Evolutionary conservation across 2,329 filamentous ascomycete species (phyloP), one percentile per base, ranked within the genome.

Genomic region (Aspergillus amoenus): DNA sequence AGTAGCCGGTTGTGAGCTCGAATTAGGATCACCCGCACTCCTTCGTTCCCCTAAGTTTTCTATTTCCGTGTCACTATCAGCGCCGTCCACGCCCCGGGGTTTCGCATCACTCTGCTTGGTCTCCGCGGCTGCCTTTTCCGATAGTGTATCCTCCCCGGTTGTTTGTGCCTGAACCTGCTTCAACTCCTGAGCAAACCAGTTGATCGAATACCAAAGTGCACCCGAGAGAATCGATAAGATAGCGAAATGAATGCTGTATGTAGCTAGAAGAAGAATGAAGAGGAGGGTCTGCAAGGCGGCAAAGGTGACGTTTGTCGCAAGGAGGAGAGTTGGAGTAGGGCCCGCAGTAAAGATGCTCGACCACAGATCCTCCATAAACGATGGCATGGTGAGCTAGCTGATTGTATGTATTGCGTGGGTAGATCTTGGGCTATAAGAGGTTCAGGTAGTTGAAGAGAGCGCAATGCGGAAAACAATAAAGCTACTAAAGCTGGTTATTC

Each of bases 331-430:
- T 13, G 91, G 91, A 1, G 93, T 97, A 46, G 93, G 86, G 56
- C 94, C 94, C 1, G 93, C 90, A 5, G 89, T 94, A 82, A 97
- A 97, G 81, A 97, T 87, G 70, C 91, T 95, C 71, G 89, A 84
- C 89, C 91, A 96, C 59, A 97, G 88, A 65, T 93, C 85, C 70
- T 86, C 81, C 61, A 95, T 68, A 75, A 88, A 88, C 65, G 73
- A 76, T 41, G 72, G 72, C 77, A 80, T 80, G 61, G 51, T 64
- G 57, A 46, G 57, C 27, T 48, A 24, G 24, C 6, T 42, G n/a
- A 43, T 12, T 40, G 13, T 32, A 30, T 21, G 15, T n/a, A 27
- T n/a, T 57, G 12, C 8, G 17, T 42, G 24, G 27, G 8, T 30
- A 39, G n/a, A 32, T 51, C 15, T 43, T 46, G 13, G 12, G 15